These are phyloP conservation scores for Cucurbita moschata DNA, from an alignment of 306 rosid species.

Conservation along the genomic window DNA sequence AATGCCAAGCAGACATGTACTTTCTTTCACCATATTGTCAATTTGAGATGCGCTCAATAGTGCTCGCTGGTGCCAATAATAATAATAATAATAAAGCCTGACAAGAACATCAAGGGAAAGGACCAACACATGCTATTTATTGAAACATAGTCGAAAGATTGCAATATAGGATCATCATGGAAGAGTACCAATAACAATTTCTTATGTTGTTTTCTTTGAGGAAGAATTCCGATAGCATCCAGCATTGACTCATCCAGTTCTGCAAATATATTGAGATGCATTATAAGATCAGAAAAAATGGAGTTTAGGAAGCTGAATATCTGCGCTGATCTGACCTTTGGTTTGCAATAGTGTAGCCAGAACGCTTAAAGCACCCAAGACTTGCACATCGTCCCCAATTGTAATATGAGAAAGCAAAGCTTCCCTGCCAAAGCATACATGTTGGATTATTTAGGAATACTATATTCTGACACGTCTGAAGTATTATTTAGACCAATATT, in stretches of 20 bases:
- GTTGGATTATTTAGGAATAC: neutral
- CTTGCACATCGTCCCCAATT: constrained; percentile 55
- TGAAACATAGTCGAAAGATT: neutral
- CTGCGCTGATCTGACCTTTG: constrained; percentile 43
- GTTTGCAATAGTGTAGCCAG: constrained; percentile 82
- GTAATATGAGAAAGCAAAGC: constrained; percentile 57
- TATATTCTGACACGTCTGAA: neutral
- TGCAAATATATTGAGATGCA: constrained; percentile 15
- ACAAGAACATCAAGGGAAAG: neutral
- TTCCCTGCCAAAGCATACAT: constrained; percentile 34
- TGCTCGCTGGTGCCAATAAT: neutral
- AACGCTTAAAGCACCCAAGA: constrained; percentile 60
- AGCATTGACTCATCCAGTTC: constrained; percentile 87
- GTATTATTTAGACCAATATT: neutral
- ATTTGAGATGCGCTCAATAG: neutral
- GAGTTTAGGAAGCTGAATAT: constrained; percentile 9
- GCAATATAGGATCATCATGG: neutral
- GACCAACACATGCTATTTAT: neutral
- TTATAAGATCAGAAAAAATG: constrained; percentile 18
- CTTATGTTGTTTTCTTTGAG: constrained; percentile 85
- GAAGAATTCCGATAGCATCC: constrained; percentile 90
- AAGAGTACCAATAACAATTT: constrained; percentile 62
- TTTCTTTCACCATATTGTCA: neutral
- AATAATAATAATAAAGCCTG: neutral
- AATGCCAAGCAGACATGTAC: neutral